Evolutionary conservation across 768 basidiomycete species (phyloP), one percentile per base, ranked within the genome.

Genomic region (Auricularia cornea): DNA sequence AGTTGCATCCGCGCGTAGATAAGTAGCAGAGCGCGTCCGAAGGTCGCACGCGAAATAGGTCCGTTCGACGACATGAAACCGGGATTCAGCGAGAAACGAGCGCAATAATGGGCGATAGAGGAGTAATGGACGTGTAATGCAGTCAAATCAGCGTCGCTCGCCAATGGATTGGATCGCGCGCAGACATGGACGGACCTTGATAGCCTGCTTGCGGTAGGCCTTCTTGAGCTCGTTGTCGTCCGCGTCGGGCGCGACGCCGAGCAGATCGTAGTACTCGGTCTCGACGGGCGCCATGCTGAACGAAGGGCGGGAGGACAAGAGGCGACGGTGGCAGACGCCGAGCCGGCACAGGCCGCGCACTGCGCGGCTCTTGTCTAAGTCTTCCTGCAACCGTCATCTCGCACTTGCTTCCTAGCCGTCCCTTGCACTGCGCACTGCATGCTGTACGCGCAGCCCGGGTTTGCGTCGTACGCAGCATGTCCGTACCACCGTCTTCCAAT

Each of bases 181-280:
- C 51, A 3, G 14, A n/a, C n/a, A n/a, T 1, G 33, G 62, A 76
- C 81, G 65, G 63, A 90, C 94, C 82, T 90, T 90, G 83, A 98
- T 95, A 26, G 96, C 94, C 69, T 90, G 87, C 74, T 89, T 96
- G 67, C 96, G 80, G 75, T 98, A 98, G 1, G 91, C 95, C 76
- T 94, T 98, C 82, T 98, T 98, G 67, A 98, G 76, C 62, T 86
- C 84, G 0, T 84, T 89, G 66, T 92, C 91, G 68, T 85, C 83
- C 38, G 83, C 90, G 69, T 94, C 89, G 33, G 83, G 79, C 1
- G 79, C 65, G 20, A 94, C 89, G 26, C 81, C 86, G 41, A 94
- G 79, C 73, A 93, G 69, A 73, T 93, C 90, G 75, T 94, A 95
- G 73, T 91, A 94, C 71, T 89, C 89, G 14, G 90, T 92, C 71